These are phyloP conservation scores for Metschnikowia cerradonensis DNA, from an alignment of 805 yeast genomes.

Conservation along the genomic window DNA sequence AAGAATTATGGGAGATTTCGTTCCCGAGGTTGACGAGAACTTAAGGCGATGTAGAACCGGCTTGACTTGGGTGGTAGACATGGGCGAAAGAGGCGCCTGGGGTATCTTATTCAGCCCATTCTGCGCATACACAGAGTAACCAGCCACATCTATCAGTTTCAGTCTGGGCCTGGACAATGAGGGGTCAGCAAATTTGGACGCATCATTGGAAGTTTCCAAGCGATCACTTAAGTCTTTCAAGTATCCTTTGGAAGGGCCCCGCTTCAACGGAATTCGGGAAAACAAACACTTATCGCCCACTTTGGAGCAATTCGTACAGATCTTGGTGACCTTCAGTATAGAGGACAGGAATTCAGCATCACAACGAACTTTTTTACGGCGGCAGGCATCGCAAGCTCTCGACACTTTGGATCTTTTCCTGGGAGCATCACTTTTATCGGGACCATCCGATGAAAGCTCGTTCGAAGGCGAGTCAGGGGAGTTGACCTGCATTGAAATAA, in stretches of 20 bases:
- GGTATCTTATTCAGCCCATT: slow-evolving; percentile 1
- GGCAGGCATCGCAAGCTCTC: slow-evolving; percentile 77
- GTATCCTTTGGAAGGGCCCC: slow-evolving; percentile 79
- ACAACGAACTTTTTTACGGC: slow-evolving; percentile 69
- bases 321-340: slow-evolving; percentile 44
- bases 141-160: slow-evolving; percentile 15
- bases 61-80: slow-evolving; percentile 8
- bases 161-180: slow-evolving; percentile 11
- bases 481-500: neutral
- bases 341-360: slow-evolving; percentile 51
- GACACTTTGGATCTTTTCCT: slow-evolving; percentile 70
- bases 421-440: slow-evolving; percentile 19
- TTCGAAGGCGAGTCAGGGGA: slow-evolving; percentile 7
- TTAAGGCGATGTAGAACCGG: slow-evolving; percentile 13
- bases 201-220: slow-evolving; percentile 9
- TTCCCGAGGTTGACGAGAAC: slow-evolving; percentile 7
- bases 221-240: slow-evolving; percentile 41
- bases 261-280: slow-evolving; percentile 65
- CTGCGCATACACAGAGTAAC: neutral
- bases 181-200: neutral
- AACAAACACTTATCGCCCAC: slow-evolving; percentile 62
- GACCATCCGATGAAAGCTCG: neutral
- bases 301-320: slow-evolving; percentile 61
- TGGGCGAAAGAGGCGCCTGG: slow-evolving; percentile 9
- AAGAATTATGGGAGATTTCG: slow-evolving; percentile 16